phyloP scores from a whole-genome alignment of 2,329 filamentous ascomycete species.

The Ophiostoma tasmaniense region DNA sequence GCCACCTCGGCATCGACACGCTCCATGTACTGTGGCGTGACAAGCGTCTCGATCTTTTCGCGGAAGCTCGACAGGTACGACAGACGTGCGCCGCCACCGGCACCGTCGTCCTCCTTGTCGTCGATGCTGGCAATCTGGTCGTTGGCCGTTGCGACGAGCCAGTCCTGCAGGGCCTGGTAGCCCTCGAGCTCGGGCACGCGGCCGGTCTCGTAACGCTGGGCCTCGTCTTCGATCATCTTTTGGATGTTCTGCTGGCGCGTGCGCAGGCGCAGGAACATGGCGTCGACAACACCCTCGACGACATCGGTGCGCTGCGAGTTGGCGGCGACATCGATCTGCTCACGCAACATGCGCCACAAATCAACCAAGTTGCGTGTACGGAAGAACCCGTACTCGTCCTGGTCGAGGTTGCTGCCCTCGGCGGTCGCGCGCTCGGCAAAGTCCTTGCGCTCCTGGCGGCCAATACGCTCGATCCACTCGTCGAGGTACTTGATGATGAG shows the following conservation, averaged over 20 bases:
- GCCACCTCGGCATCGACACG: conserved; percentile 65
- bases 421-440: conserved; percentile 69
- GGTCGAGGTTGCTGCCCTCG: conserved; percentile 68
- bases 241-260: conserved; percentile 80
- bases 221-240: conserved; percentile 79
- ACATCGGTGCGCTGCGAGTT: conserved; percentile 83
- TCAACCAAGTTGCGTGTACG: conserved; percentile 86
- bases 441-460: conserved; percentile 68
- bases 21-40: conserved; percentile 72
- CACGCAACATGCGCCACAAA: conserved; percentile 94
- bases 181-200: conserved; percentile 50
- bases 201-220: conserved; percentile 57
- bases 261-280: conserved; percentile 85
- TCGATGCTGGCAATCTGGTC: conserved; percentile 98
- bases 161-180: conserved; percentile 81
- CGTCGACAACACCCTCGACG: conserved; percentile 87
- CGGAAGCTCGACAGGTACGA: conserved; percentile 84
- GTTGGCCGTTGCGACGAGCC: conserved; percentile 93
- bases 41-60: conserved; percentile 70
- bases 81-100: conserved; percentile 39
- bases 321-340: conserved; percentile 79
- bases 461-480: conserved; percentile 96
- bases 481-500: conserved; percentile 94
- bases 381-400: conserved; percentile 82
- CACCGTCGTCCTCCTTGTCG: conserved; percentile 60